Evolutionary conservation across 1,284 basidiomycete genomes (phyloP), one percentile per base, ranked within the genome.

Genomic region (Erythrobasidium hasegawianum): DNA sequence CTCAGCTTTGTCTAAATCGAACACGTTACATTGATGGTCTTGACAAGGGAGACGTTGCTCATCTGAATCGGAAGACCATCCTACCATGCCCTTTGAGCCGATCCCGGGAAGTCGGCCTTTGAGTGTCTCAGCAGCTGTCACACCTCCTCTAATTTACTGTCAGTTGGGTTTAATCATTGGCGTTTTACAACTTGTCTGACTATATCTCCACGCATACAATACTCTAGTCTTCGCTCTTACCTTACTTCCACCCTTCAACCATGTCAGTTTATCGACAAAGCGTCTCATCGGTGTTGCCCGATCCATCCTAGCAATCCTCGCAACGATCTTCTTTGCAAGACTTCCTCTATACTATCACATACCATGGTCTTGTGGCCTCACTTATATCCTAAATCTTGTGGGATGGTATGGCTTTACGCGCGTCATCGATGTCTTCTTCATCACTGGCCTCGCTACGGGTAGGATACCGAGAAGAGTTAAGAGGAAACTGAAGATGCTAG

Each of bases 341-440:
- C 62, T 65, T 33, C 62, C 62, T 11, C 20, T 65, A 16, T 39
- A 18, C n/a, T 65, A 65, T 26, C 56, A 65, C 33, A 52, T 65
- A 13, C 62, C 62, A 2, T 65, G 62, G 62, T 57, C 55, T 4
- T 55, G 53, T 8, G 62, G 62, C 27, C 43, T 65, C 43, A 65
- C 62, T 2, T 65, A 65, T 38, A 65, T 65, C 18, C 47, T 65
- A 16, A 65, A 56, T 38, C 49, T 65, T 22, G 54, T 52, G 8
- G 62, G 62, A 26, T 65, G 62, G 62, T 65, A 65, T 26, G 62
- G 62, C 27, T 41, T 24, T n/a, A 53, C 39, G 39, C 41, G 62
- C 22, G 62, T 65, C 29, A 27, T 58, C 16, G 62, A 65, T 39
- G 43, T 65, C 39, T 65, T 65, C 45, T 58, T 47, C 62, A 58